Base-by-base conservation (phyloP, 495 filamentous ascomycete genomes). In the Penicillium alfredii region DNA sequence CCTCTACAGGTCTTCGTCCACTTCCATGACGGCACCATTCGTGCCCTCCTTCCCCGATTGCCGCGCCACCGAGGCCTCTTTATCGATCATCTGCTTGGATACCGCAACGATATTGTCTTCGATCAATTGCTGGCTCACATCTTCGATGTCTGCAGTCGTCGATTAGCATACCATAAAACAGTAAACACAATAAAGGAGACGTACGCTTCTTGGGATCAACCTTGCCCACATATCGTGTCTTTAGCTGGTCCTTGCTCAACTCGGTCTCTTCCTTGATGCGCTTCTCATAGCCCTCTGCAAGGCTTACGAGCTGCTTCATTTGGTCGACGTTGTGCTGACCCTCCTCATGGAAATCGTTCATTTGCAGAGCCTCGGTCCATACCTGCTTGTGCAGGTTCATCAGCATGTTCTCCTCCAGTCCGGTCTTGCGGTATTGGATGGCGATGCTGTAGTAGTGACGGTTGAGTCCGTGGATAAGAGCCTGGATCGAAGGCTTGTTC, bases 381-480 rank as follows among this genome's bases (percentile, higher is more conserved):
- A 95, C 89, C 39, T 94, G 89, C 73, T 98, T 98, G 71, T 98
- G 92, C 41, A 98, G 68, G 53, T 97, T 98, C 92, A 98, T 98
- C 53, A 98, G 62, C 92, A 98, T 97, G 62, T 94, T 96, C 71
- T 98, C 93, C 66, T 98, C 92, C 31, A 98, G 69, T 2, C 87
- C 92, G 1, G 93, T 95, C 73, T 98, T 98, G 45, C 92, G 76
- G 67, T 98, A 98, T 63, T 92, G 88, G 69, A 98, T 97, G 26
- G 76, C 90, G 51, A 98, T 97, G 53, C 87, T 94, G 71, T 98
- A 98, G 71, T 98, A 98, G 68, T 98, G 93, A 40, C 92, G 73
- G 69, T 98, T 98, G 12, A 98, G 75, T 34, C 92, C 92, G 62
- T 98, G 92, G 41, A 98, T 98, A 35, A 98, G 80, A n/a, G 92